Percentiles rank a stretch among this genome's conserved stretches.
Evolutionary conservation across 305 asterid species (phyloP).

Genomic region (Fraxinus dipetala): DNA sequence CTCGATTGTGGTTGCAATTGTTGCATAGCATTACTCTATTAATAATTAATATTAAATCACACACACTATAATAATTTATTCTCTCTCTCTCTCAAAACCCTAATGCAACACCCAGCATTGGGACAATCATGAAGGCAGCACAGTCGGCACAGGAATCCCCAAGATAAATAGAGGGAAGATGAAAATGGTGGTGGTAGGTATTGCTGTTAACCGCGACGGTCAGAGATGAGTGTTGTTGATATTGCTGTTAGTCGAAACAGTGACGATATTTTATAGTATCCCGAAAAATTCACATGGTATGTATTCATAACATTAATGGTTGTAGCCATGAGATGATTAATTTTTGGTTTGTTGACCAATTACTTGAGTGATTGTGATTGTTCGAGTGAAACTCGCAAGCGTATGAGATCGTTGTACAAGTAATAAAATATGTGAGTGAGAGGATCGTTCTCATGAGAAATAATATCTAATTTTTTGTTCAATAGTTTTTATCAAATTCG

Average conservation of each 20-base stretch:
- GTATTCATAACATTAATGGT: background rate
- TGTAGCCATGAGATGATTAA: conserved; percentile 21
- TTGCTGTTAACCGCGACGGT: background rate
- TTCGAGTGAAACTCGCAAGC: too few relatives aligned
- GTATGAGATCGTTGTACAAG: too few relatives aligned
- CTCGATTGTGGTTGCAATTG: background rate
- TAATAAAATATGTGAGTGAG: too few relatives aligned
- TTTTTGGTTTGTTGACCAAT: conserved; percentile 1
- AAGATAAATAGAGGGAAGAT: background rate
- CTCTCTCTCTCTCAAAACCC: too few relatives aligned
- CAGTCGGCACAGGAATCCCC: background rate
- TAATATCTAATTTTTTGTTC: too few relatives aligned
- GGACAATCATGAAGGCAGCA: background rate
- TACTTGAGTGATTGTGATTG: too few relatives aligned
- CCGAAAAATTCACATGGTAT: background rate
- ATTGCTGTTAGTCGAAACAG: background rate
- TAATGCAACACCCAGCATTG: background rate
- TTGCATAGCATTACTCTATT: too few relatives aligned
- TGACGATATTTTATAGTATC: too few relatives aligned
- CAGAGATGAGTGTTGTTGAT: background rate
- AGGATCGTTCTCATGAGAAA: too few relatives aligned
- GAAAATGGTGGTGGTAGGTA: background rate
- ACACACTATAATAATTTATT: too few relatives aligned
- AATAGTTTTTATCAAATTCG: too few relatives aligned
- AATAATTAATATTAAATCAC: background rate